These are phyloP conservation scores for Leccinum pachyderme DNA, from an alignment of 1,284 basidiomycete genomes.

Conservation along the genomic window DNA sequence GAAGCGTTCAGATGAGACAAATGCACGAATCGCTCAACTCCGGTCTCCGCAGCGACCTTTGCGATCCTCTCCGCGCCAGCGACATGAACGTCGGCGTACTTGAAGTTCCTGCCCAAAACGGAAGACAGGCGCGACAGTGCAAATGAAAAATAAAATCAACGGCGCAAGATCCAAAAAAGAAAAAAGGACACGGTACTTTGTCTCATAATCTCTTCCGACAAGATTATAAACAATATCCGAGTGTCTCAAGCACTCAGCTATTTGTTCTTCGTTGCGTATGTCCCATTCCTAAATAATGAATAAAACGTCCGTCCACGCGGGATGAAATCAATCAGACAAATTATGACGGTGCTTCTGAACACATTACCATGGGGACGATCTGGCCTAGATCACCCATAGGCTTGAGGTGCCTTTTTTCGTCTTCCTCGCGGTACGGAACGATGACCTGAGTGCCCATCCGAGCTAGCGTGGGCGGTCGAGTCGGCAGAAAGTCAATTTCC, in stretches of 20 bases:
- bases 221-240: conserved; percentile 75
- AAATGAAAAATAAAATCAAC: conserved; percentile 5
- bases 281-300: conserved; percentile 72
- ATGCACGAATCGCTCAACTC: conserved; percentile 88
- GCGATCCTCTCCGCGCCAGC: conserved; percentile 83
- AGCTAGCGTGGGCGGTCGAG: conserved; percentile 42
- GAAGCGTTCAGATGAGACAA: conserved; percentile 95
- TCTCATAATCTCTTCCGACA: conserved; percentile 54
- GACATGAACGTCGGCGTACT: conserved; percentile 76
- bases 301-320: neutral
- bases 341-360: conserved; percentile 10
- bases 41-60: conserved; percentile 70
- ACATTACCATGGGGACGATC: conserved; percentile 84
- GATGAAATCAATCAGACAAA: conserved; percentile 31
- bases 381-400: conserved; percentile 97
- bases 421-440: conserved; percentile 94
- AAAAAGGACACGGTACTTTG: conserved; percentile 54
- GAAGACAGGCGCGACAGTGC: neutral
- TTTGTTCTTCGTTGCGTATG: conserved; percentile 54
- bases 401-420: conserved; percentile 88
- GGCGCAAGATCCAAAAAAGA: conserved; percentile 13
- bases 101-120: conserved; percentile 69
- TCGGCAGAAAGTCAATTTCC: neutral
- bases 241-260: conserved; percentile 91
- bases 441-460: conserved; percentile 94